Base-by-base conservation (phyloP, 768 basidiomycete species). In the Lentinula aciculospora region DNA sequence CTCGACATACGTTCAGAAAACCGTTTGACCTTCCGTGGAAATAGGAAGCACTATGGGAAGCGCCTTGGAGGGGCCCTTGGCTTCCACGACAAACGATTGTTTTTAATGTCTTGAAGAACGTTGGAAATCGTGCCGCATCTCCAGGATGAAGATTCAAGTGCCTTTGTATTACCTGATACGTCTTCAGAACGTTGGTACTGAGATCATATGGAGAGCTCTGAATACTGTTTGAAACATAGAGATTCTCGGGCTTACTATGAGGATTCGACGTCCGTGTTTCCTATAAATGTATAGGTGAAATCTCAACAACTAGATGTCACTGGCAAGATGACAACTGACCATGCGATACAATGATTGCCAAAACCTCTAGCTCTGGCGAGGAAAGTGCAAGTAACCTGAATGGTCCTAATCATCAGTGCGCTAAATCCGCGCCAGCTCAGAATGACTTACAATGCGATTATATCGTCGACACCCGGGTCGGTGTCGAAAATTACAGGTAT, bases 401-500 rank as follows among this genome's bases (percentile, higher is more conserved):
- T 34, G 28, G 15, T 36, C 19, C 21, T 17, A n/a, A 34, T 13
- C 21, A 45, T 17, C 27, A 28, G 17, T 44, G n/a, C 25, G 57
- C 32, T 32, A 50, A n/a, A 49, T n/a, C 12, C n/a, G 13, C 5
- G n/a, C n/a, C n/a, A n/a, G n/a, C 19, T 36, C 9, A 36, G n/a
- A 10, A 39, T 31, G n/a, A 53, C 84, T 58, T 58, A 88, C 90
- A 94, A 83, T 28, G 91, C 91, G 53, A 92, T 63, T 25, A 79
- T 74, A 68, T 94, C 92, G 65, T 94, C 92, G 3, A 92, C 86
- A 32, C 92, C 92, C 6, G 92, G 89, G 66, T 94, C 92, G 27
- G 89, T 89, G 63, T 92, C 91, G 65, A 92, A 89, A 62, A 91
- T 89, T 44, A 88, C 84, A 8, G 85, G 83, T 3, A 74, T 81